These are phyloP conservation scores for Pseudomicrostroma phylloplanum DNA, from an alignment of 1,284 basidiomycete species.

Conservation along the genomic window DNA sequence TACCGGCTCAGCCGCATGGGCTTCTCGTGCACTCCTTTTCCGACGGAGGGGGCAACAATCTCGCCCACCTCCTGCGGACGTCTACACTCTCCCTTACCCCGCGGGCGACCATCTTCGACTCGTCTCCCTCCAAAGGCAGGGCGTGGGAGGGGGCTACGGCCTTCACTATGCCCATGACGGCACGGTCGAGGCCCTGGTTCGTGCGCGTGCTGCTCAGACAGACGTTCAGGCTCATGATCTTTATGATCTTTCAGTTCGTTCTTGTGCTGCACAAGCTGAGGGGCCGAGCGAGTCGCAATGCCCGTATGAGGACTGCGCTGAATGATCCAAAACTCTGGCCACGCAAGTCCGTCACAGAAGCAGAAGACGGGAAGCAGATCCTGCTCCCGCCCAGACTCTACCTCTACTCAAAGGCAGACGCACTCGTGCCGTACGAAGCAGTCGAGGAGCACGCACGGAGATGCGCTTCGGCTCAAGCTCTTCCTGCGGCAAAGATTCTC, in stretches of 20 bases:
- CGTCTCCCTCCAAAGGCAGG: slow-evolving; percentile 30
- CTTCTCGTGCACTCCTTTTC: slow-evolving; percentile 25
- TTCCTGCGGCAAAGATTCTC: background rate
- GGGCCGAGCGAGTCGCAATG: slow-evolving; percentile 20
- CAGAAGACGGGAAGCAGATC: background rate
- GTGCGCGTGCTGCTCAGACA: slow-evolving; percentile 18
- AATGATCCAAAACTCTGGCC: slow-evolving; percentile 31
- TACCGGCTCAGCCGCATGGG: slow-evolving; percentile 6
- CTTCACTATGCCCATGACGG: slow-evolving; percentile 32
- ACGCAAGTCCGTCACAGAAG: background rate
- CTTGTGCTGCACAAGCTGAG: slow-evolving; percentile 16
- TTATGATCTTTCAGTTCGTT: slow-evolving; percentile 20
- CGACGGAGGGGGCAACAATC: slow-evolving; percentile 36
- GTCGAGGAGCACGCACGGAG: slow-evolving; percentile 35
- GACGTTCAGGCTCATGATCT: slow-evolving; percentile 19
- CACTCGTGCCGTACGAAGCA: slow-evolving; percentile 30
- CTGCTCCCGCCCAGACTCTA: slow-evolving; percentile 31
- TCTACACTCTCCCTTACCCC: slow-evolving; percentile 4
- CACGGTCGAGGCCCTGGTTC: slow-evolving; percentile 19
- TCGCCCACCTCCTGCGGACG: slow-evolving; percentile 23
- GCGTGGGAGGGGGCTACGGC: slow-evolving; percentile 25
- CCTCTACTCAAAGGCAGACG: slow-evolving; percentile 36
- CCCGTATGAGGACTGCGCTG: slow-evolving; percentile 24
- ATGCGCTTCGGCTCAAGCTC: slow-evolving; percentile 7
- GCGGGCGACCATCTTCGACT: slow-evolving; percentile 32